These are phyloP conservation scores for Verticillium nubilum DNA, from an alignment of 2,329 filamentous ascomycete species.

Conservation along the genomic window DNA sequence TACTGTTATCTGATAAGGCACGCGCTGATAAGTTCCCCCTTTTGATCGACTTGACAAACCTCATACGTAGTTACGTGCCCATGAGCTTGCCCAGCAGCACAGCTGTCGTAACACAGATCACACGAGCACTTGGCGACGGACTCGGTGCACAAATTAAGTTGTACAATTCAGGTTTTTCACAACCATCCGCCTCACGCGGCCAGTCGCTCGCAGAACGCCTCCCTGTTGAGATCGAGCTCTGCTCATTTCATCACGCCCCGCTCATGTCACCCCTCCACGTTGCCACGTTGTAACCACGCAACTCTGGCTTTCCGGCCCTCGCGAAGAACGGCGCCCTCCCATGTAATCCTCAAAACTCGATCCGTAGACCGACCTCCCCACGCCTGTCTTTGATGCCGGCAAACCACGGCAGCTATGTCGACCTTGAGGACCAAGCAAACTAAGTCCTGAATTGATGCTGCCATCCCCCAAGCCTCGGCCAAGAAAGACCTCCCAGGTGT, in stretches of 20 bases:
- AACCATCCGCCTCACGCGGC: not conserved
- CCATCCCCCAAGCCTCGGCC: not conserved
- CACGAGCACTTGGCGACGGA: too few species aligned
- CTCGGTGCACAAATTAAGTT: not conserved
- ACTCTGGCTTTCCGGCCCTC: not conserved
- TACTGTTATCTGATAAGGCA: not conserved
- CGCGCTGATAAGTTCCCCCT: not conserved
- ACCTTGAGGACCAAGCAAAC: not conserved
- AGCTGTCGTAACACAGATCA: too few species aligned
- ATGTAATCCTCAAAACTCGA: not conserved
- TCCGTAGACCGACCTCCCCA: not conserved
- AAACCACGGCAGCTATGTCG: not conserved
- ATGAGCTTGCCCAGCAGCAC: too few species aligned
- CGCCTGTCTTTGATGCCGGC: not conserved
- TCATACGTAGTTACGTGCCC: too few species aligned
- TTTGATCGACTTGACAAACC: too few species aligned
- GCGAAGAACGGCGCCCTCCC: not conserved
- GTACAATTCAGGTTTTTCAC: not conserved
- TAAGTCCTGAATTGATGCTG: not conserved
- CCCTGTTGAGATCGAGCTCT: not conserved
- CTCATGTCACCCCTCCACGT: not conserved
- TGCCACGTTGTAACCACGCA: not conserved
- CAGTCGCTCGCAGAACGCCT: not conserved
- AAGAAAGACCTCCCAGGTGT: not conserved
- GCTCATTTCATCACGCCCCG: not conserved